phyloP scores from a whole-genome alignment of 129 eudicot genomes.

The Heracleum sosnowskyi region DNA sequence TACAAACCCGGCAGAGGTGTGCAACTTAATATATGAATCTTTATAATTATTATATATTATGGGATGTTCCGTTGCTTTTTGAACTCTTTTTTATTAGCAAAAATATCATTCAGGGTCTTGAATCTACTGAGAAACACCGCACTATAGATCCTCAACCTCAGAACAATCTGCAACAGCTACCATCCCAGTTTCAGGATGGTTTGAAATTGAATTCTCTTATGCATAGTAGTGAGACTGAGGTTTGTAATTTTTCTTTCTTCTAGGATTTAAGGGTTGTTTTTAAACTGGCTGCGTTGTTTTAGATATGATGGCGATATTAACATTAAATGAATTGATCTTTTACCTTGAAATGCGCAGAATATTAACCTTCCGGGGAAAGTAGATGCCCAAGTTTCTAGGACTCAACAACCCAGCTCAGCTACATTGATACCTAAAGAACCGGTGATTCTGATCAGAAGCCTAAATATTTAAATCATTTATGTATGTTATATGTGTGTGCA shows the following conservation, averaged over 20 bases:
- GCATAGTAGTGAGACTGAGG: conserved; percentile 47
- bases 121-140: conserved; percentile 28
- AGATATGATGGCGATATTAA: neutral
- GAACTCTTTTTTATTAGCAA: too few species aligned
- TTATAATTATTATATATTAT: too few species aligned
- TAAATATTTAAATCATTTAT: neutral
- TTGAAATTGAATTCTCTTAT: conserved; percentile 45
- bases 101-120: too few species aligned
- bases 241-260: conserved; percentile 6
- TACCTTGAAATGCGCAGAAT: conserved; percentile 25
- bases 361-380: conserved; percentile 15
- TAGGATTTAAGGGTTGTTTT: neutral
- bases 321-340: conserved; percentile 12
- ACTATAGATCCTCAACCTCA: conserved; percentile 20
- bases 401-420: conserved; percentile 20
- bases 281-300: neutral
- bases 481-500: neutral
- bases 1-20: too few species aligned
- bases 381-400: conserved; percentile 27
- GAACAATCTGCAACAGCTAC: conserved; percentile 60
- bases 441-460: too few species aligned
- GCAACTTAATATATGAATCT: too few species aligned
- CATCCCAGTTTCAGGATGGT: conserved; percentile 74
- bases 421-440: conserved; percentile 32
- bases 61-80: too few species aligned